These are phyloP conservation scores for Arthrobotrys musiformis DNA, from an alignment of 2,329 filamentous ascomycete species.

Conservation along the genomic window DNA sequence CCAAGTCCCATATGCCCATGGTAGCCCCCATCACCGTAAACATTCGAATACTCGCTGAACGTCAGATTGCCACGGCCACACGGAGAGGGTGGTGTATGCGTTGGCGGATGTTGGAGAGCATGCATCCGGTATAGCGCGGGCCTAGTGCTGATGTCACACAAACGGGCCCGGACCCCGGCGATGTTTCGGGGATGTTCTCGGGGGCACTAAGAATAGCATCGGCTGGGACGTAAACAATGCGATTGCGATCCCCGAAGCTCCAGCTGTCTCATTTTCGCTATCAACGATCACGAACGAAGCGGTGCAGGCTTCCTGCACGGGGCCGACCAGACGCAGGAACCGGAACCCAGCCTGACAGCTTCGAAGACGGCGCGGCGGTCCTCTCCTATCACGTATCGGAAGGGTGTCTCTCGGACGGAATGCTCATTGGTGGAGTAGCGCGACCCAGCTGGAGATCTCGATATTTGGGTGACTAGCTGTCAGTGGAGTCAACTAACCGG, in stretches of 20 bases:
- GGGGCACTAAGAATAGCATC: constrained; percentile 30
- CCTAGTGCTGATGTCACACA: constrained; percentile 22
- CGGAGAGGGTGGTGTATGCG: not conserved
- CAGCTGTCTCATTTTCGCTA: constrained; percentile 5
- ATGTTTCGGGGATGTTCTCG: not conserved
- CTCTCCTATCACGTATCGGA: not conserved
- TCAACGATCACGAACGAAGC: constrained; percentile 5
- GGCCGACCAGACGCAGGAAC: constrained; percentile 16
- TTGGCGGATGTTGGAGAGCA: not conserved
- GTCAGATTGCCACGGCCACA: not conserved
- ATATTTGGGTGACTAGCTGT: not conserved
- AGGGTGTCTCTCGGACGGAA: constrained; percentile 4
- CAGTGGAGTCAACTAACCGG: not conserved
- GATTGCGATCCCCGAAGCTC: constrained; percentile 21
- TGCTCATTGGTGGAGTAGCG: constrained; percentile 12
- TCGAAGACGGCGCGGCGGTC: not conserved
- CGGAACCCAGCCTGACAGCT: not conserved
- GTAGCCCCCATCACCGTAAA: not conserved
- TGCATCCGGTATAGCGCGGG: not conserved
- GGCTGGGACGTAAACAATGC: constrained; percentile 18
- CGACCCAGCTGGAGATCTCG: constrained; percentile 2
- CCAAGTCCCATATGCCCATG: too few relatives aligned
- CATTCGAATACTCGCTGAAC: not conserved
- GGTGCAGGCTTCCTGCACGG: constrained; percentile 11
- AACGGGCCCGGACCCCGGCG: not conserved